These are phyloP conservation scores for Neurospora sp. DNA, from an alignment of 495 filamentous ascomycete genomes.

Conservation along the genomic window DNA sequence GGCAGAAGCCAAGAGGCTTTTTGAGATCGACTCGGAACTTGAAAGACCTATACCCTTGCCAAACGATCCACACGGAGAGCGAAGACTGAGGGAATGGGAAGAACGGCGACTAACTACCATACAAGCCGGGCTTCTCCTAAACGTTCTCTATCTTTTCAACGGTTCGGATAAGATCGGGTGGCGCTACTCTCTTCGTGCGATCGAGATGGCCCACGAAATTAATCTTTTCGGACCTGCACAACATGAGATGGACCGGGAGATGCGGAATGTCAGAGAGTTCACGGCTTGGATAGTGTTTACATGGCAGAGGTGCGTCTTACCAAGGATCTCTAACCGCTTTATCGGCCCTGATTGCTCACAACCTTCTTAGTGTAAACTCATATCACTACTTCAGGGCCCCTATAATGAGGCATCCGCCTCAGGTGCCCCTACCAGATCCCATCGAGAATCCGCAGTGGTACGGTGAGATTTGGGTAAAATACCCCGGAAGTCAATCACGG, in stretches of 20 bases:
- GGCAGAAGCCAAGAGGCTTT: conserved; percentile 30
- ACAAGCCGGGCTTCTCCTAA: conserved; percentile 23
- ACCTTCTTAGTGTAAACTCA: conserved; percentile 7
- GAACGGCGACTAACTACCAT: conserved; percentile 22
- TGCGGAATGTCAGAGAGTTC: conserved; percentile 17
- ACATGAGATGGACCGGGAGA: conserved; percentile 1
- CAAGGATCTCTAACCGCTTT: conserved; percentile 4
- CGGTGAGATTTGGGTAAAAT: conserved; percentile 29
- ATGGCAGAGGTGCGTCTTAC: conserved; percentile 26
- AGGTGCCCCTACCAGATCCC: conserved; percentile 22
- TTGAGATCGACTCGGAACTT: conserved; percentile 21
- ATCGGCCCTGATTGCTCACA: neutral
- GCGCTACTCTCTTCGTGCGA: conserved; percentile 20
- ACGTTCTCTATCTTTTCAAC: conserved; percentile 19
- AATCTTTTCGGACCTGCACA: conserved; percentile 12
- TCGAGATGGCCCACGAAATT: conserved; percentile 26
- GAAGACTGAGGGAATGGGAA: conserved; percentile 14
- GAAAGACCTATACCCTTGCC: conserved; percentile 6
- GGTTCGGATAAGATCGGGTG: conserved; percentile 29
- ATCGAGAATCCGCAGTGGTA: conserved; percentile 21
- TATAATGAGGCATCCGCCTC: conserved; percentile 16
- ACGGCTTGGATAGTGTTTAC: conserved; percentile 29
- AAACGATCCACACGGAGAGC: conserved; percentile 12
- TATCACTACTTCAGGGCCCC: conserved; percentile 23
- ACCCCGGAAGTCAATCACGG: conserved; percentile 17